phyloP scores from a whole-genome alignment of 345 rosid species.

The Bretschneidera sinensis region DNA sequence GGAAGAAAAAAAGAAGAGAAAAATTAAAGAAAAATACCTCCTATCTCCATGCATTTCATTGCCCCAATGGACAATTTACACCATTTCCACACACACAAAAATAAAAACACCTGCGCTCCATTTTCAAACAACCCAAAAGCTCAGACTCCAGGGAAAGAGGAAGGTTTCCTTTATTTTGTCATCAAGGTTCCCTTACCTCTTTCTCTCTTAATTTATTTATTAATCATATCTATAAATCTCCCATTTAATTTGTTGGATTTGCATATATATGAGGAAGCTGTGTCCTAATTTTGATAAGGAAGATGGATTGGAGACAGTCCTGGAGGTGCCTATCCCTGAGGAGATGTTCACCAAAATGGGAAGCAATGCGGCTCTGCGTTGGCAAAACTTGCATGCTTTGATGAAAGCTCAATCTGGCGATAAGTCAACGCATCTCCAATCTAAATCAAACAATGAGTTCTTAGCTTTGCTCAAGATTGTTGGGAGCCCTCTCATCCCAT shows the following conservation, averaged over 20 bases:
- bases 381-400: conserved; percentile 71
- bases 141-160: conserved; percentile 21
- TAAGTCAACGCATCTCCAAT: conserved; percentile 42
- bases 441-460: conserved; percentile 74
- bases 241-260: too few species aligned
- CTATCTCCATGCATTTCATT: neutral
- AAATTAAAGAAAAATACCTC: conserved; percentile 10
- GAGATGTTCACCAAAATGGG: conserved; percentile 52
- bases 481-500: conserved; percentile 86
- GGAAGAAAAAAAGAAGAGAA: too few species aligned
- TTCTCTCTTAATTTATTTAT: conserved; percentile 10
- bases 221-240: too few species aligned
- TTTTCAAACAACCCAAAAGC: conserved; percentile 9
- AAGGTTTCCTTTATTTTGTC: too few species aligned
- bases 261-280: conserved; percentile 38
- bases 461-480: conserved; percentile 89
- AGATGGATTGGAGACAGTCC: conserved; percentile 48
- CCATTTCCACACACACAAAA: conserved; percentile 2
- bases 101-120: conserved; percentile 9
- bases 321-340: conserved; percentile 58
- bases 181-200: conserved; percentile 19
- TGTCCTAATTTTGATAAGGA: conserved; percentile 50
- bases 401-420: conserved; percentile 52
- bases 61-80: conserved; percentile 23
- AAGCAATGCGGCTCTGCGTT: conserved; percentile 37